phyloP scores from a whole-genome alignment of 305 asterid species.

The Rubia tinctorum region DNA sequence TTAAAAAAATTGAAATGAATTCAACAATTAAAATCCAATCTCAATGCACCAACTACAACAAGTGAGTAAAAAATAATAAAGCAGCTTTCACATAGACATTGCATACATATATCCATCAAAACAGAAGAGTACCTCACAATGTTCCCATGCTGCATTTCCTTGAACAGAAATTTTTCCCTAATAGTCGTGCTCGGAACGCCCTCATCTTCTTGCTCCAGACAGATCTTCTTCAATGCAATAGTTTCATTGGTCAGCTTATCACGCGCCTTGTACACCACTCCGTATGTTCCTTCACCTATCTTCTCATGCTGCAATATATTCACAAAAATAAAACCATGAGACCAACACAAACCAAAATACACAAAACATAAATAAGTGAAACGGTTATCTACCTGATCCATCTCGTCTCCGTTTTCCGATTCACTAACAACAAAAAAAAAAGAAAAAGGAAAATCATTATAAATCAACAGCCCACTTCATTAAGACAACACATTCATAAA shows the following conservation, averaged over 20 bases:
- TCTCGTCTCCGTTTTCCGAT: constrained; percentile 25
- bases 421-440: constrained; percentile 2
- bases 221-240: constrained; percentile 91
- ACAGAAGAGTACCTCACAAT: constrained; percentile 65
- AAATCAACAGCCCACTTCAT: neutral
- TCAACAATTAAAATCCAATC: neutral
- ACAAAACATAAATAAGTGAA: neutral
- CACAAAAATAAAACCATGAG: constrained; percentile 19
- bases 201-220: constrained; percentile 98
- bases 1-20: neutral
- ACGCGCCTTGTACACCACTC: constrained; percentile 98
- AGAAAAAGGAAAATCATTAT: neutral
- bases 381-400: constrained; percentile 59
- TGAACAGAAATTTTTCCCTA: constrained; percentile 89
- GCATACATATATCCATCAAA: neutral
- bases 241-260: constrained; percentile 88
- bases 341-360: constrained; percentile 8
- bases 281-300: constrained; percentile 98
- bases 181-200: constrained; percentile 99
- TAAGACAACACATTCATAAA: neutral
- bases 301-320: constrained; percentile 68
- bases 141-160: constrained; percentile 98
- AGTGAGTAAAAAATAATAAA: no score
- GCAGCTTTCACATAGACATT: neutral
- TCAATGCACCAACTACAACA: neutral